Evolutionary conservation across 1,139 yeast genomes (phyloP), one percentile per base, ranked within the genome.

Genomic region (Diutina ranongensis): DNA sequence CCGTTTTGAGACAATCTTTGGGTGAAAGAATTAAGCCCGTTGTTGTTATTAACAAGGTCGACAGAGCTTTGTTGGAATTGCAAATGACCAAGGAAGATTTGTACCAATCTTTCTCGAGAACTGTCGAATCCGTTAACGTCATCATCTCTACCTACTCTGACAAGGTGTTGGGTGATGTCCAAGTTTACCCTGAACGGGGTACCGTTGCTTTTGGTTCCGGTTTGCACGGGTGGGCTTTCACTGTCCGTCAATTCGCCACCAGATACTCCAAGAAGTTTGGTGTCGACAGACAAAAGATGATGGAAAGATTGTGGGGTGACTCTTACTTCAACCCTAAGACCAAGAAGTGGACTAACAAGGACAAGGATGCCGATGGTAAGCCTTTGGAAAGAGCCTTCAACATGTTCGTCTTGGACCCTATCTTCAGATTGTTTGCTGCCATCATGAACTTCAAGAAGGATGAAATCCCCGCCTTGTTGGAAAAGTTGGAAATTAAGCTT

Each of bases 151-250:
- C 97, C 63, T 92, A 92, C 76, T 76, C 81, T 65, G 98, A 92
- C 71, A 77, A 79, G 73, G 72, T 79, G 54, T 73, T 89, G 57
- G 98, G 97, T 78, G 98, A 92, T 65, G 83, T 79, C 64, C 97
- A 89, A 80, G 98, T 92, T 59, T 89, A 83, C 95, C 98, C 98
- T 73, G 95, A 92, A 71, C 74, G 74, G 71, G 98, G 98, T 78
- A 92, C 97, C 72, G 97, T 92, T 68, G 98, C 98, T 58, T 92
- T 92, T 75, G 97, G 96, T 78, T 92, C 98, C 72, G 98, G 97
- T 83, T 80, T 92, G 68, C 98, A 92, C 83, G 98, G 98, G 74
- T 92, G 98, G 98, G 97, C 97, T 70, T 92, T 92, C 92, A 92
- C 98, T 64, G 83, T 92, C 68, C 88, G 98, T 76, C 98, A 92